Base-by-base conservation (phyloP, 371 early-diverging fungal species). In the Rhizomucor pusillus region DNA sequence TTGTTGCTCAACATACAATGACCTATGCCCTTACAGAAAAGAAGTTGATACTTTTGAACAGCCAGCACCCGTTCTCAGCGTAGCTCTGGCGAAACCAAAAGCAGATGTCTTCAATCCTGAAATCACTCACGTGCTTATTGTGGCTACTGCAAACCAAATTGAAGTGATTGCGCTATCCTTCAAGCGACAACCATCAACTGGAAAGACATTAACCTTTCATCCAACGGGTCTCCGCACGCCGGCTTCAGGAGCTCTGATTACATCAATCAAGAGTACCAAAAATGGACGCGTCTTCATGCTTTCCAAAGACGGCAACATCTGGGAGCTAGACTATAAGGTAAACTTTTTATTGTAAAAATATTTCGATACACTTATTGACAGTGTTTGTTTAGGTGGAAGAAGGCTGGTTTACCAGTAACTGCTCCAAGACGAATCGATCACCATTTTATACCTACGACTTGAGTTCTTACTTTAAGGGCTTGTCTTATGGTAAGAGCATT, bases 211-310 rank as follows among this genome's bases (percentile, higher is more conserved):
- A 11, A 66, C 80, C 1, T 74, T 87, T 29, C 85, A 80, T 50
- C 64, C 75, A 11, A 93, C 94, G n/a, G 84, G 85, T 33, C 83
- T 94, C 58, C 67, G 77, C 33, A 83, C 91, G 18, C 68, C 89
- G 0, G 74, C 93, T 2, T 90, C 92, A 46, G 87, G 87, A 44
- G 85, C 92, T 13, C 77, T 76, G 6, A 90, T 97, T 79, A 76
- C 66, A 40, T 66, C 79, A 35, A 91, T 97, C 47, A 69, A 80
- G 14, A 92, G 92, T 5, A 89, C 93, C 2, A 63, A 60, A 4
- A 69, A 79, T 5, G 97, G 96, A 1, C 80, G 97, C 14, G 83
- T 97, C 24, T 94, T 96, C 43, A 88, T 93, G 90, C 67, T 88
- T 20, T 94, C 95, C 37, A 82, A 80, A 53, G 89, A 93, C 59